Percentiles rank a stretch among this genome's conserved stretches.
These are phyloP conservation scores for Penicillium sp. DNA, from an alignment of 2,329 filamentous ascomycete species.

Conservation along the genomic window DNA sequence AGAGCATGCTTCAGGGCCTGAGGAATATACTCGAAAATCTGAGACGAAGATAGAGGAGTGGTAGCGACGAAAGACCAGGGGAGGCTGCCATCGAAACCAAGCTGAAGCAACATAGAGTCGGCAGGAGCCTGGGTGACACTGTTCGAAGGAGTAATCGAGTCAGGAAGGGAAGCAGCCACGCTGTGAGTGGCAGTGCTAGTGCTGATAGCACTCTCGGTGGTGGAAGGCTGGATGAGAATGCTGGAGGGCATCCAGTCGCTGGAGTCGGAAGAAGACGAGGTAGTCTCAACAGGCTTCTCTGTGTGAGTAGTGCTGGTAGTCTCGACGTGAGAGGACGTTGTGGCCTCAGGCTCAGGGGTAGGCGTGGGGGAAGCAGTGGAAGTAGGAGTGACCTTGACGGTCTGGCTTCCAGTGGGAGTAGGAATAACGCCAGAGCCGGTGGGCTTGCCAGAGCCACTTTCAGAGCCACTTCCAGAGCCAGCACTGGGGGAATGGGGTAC, in stretches of 20 bases:
- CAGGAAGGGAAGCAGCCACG: conserved; percentile 66
- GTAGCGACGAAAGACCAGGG: conserved; percentile 82
- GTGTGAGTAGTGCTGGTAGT: conserved; percentile 22
- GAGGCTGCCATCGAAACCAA: conserved; percentile 77
- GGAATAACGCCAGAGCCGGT: conserved; percentile 7
- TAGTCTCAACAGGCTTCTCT: conserved; percentile 30
- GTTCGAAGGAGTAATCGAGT: conserved; percentile 70
- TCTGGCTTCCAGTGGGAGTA: conserved; percentile 9
- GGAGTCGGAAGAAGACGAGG: conserved; percentile 18
- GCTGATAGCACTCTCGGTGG: conserved; percentile 11
- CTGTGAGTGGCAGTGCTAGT: conserved; percentile 38
- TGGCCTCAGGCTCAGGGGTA: conserved; percentile 25
- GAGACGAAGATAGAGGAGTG: conserved; percentile 70
- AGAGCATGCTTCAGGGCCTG: conserved; percentile 68
- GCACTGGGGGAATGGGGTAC: conserved; percentile 17
- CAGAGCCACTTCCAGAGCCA: conserved; percentile 4
- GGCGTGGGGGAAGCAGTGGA: not conserved
- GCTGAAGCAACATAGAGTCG: conserved; percentile 72
- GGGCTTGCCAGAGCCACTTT: conserved; percentile 2
- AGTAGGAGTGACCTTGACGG: not conserved
- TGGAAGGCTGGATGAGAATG: conserved; percentile 14
- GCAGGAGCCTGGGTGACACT: conserved; percentile 58
- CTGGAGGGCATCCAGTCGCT: conserved; percentile 24
- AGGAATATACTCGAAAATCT: conserved; percentile 81
- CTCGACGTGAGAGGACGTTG: conserved; percentile 41